phyloP scores from a whole-genome alignment of 805 yeast species.

The Monosporozyma aquatica region DNA sequence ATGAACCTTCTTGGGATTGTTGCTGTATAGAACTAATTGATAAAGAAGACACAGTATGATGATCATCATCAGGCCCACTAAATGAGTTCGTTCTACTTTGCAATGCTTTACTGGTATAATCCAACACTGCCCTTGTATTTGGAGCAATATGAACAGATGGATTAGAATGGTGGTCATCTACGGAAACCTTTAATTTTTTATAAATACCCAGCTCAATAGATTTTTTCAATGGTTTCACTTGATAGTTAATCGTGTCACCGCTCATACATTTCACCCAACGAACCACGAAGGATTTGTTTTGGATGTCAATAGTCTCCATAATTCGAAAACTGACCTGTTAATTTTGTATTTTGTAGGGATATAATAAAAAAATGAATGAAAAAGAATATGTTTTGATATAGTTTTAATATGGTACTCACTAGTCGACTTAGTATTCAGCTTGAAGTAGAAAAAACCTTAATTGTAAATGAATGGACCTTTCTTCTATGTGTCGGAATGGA shows the following conservation, averaged over 20 bases:
- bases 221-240: conserved; percentile 66
- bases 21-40: conserved; percentile 22
- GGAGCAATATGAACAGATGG: conserved; percentile 25
- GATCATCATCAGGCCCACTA: conserved; percentile 3
- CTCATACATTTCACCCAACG: conserved; percentile 83
- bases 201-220: conserved; percentile 40
- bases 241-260: conserved; percentile 62
- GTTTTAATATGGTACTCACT: too few relatives aligned
- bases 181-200: conserved; percentile 19
- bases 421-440: too few relatives aligned
- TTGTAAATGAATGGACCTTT: too few relatives aligned
- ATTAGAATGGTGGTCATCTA: conserved; percentile 11
- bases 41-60: conserved; percentile 2
- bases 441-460: too few relatives aligned
- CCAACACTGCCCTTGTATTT: conserved; percentile 23
- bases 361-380: too few relatives aligned
- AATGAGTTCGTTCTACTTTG: conserved; percentile 14
- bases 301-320: conserved; percentile 89
- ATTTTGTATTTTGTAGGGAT: too few relatives aligned
- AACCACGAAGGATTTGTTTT: conserved; percentile 78
- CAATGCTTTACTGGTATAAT: conserved; percentile 18
- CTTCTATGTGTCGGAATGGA: too few relatives aligned
- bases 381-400: too few relatives aligned
- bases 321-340: not conserved
- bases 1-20: conserved; percentile 34